Evolutionary conservation across 768 basidiomycete species (phyloP).

Genomic region (Daedaleopsis nitida): DNA sequence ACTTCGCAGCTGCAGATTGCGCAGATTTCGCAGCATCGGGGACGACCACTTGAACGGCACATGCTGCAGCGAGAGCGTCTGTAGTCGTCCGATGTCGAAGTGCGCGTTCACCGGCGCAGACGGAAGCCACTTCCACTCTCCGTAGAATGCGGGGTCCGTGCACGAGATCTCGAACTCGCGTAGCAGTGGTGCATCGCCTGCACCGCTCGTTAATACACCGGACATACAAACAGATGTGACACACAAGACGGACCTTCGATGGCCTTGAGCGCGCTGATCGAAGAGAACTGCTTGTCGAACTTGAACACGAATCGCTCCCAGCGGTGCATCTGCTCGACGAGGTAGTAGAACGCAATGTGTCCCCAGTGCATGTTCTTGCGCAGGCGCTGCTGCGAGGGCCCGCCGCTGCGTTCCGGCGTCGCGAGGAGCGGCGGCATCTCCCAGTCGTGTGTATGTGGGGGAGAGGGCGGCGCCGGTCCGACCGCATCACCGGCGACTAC

Average conservation of each 20-base stretch:
- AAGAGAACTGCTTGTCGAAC: constrained; percentile 76
- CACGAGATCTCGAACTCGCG: constrained; percentile 79
- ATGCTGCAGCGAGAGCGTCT: constrained; percentile 65
- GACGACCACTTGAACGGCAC: constrained; percentile 80
- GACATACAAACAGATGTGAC: background rate
- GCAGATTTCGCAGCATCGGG: constrained; percentile 65
- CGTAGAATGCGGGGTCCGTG: constrained; percentile 57
- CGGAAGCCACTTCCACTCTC: constrained; percentile 79
- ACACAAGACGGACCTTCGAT: constrained; percentile 56
- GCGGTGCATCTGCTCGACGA: constrained; percentile 78
- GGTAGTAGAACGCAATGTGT: constrained; percentile 76
- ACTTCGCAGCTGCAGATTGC: constrained; percentile 61
- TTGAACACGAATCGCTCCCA: constrained; percentile 83
- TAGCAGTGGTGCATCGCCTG: constrained; percentile 73
- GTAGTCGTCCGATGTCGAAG: constrained; percentile 47
- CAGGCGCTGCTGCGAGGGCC: constrained; percentile 29
- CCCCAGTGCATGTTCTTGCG: constrained; percentile 71
- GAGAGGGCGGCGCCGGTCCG: constrained; percentile 4
- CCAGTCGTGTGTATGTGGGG: constrained; percentile 19
- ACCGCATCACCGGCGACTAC: constrained; percentile 2
- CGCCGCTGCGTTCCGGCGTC: constrained; percentile 21
- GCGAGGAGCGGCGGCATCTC: constrained; percentile 23
- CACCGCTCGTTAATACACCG: constrained; percentile 5
- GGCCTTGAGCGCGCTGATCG: constrained; percentile 71
- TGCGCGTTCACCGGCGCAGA: constrained; percentile 41